Percentiles rank a stretch among this genome's conserved stretches.
Conservation (phyloP, 192 early-diverging fungal species). For the Pilaira anomala region DNA sequence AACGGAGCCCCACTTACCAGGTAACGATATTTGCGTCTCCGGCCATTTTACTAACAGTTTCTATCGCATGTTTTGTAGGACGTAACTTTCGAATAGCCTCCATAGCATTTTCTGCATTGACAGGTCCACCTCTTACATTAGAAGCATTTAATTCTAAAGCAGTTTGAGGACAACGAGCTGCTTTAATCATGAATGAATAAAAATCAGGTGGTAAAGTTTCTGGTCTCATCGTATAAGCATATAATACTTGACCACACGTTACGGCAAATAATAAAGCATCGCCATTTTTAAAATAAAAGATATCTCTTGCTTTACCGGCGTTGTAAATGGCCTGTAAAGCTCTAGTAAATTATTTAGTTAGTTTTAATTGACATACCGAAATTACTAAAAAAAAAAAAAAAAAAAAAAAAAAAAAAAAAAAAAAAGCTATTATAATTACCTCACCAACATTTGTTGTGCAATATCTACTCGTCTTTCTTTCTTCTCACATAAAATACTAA, state of each 20-base stretch:
- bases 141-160: slow-evolving; percentile 55
- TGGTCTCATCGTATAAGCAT: slow-evolving; percentile 62
- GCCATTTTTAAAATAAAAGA: slow-evolving; percentile 54
- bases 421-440: slow-evolving; percentile 33
- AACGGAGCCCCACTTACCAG: slow-evolving; percentile 37
- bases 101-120: slow-evolving; percentile 37
- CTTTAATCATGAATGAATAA: slow-evolving; percentile 59
- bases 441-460: slow-evolving; percentile 57
- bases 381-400: neutral
- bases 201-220: slow-evolving; percentile 55
- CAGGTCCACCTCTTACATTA: slow-evolving; percentile 42
- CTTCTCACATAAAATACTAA: slow-evolving; percentile 53
- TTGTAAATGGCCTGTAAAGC: slow-evolving; percentile 56
- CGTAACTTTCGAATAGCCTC: slow-evolving; percentile 32
- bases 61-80: slow-evolving; percentile 41
- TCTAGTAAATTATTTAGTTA: slow-evolving; percentile 24
- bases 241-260: slow-evolving; percentile 52
- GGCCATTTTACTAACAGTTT: slow-evolving; percentile 36
- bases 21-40: slow-evolving; percentile 49
- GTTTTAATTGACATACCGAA: neutral
- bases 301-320: slow-evolving; percentile 48
- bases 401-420: no score
- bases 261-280: slow-evolving; percentile 53
- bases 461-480: slow-evolving; percentile 50
- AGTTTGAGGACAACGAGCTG: slow-evolving; percentile 56